Evolutionary conservation across 192 early-diverging fungal genomes (phyloP).

Genomic region (Backusella liffmaniae): DNA sequence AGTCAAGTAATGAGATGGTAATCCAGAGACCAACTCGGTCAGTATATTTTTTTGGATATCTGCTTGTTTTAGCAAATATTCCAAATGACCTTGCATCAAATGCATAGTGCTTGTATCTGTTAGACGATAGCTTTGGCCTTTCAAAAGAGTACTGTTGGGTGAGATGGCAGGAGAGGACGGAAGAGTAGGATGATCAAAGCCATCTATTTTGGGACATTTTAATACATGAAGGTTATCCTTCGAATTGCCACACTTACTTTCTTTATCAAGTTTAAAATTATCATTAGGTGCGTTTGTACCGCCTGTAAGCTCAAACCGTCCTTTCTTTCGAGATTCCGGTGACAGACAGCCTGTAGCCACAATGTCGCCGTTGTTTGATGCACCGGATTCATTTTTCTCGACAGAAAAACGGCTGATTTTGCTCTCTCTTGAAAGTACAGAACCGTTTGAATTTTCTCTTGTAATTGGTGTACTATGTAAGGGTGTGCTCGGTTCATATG

Average conservation of each 20-base stretch:
- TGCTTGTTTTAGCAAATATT: constrained; percentile 6
- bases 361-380: not conserved
- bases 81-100: constrained; percentile 5
- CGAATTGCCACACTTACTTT: not conserved
- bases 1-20: not conserved
- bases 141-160: not conserved
- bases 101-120: not conserved
- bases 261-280: not conserved
- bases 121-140: constrained; percentile 10
- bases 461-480: constrained; percentile 8
- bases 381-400: not conserved
- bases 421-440: constrained; percentile 8
- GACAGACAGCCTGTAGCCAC: not conserved
- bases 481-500: not conserved
- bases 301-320: constrained; percentile 36
- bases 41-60: constrained; percentile 14
- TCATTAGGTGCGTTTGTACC: constrained; percentile 2
- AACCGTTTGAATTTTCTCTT: constrained; percentile 12
- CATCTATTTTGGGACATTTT: not conserved
- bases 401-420: constrained; percentile 23
- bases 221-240: not conserved
- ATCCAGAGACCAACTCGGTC: not conserved
- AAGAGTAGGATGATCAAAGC: not conserved
- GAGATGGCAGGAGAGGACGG: not conserved
- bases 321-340: constrained; percentile 34